Evolutionary conservation across 345 rosid species (phyloP).

Genomic region (Lepidium didymum): DNA sequence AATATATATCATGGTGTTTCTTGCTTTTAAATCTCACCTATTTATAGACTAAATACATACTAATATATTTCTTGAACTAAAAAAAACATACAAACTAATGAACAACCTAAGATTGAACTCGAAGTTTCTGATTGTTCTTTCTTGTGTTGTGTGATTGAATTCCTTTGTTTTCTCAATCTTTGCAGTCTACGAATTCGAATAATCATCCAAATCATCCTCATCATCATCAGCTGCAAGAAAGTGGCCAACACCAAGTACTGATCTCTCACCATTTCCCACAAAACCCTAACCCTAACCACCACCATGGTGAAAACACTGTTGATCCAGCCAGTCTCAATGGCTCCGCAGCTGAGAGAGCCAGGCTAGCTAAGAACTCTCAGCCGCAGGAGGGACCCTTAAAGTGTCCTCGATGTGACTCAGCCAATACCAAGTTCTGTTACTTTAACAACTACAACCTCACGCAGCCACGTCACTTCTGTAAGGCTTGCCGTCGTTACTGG

Average conservation of each 20-base stretch:
- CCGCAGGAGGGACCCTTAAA: slow-evolving; percentile 26
- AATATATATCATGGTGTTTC: slow-evolving; percentile 24
- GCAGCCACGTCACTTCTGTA: slow-evolving; percentile 36
- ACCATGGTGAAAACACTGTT: slow-evolving; percentile 3
- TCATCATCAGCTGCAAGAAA: slow-evolving; percentile 27
- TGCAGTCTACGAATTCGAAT: slow-evolving; percentile 24
- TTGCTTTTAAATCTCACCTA: slow-evolving; percentile 27
- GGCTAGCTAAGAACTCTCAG: slow-evolving; percentile 23
- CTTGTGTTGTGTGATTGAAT: not conserved
- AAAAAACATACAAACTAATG: not conserved
- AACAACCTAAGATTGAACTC: not conserved
- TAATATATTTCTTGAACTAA: not conserved
- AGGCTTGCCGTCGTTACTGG: slow-evolving; percentile 36
- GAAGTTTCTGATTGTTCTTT: not conserved
- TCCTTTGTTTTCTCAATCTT: not conserved
- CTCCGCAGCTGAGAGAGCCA: slow-evolving; percentile 21
- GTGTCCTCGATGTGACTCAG: slow-evolving; percentile 32
- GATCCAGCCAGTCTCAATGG: slow-evolving; percentile 13
- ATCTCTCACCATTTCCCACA: slow-evolving; percentile 25
- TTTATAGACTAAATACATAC: slow-evolving; percentile 11
- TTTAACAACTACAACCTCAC: slow-evolving; percentile 35
- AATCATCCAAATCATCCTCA: slow-evolving; percentile 16
- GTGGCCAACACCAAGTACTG: slow-evolving; percentile 15
- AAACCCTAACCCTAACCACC: slow-evolving; percentile 32
- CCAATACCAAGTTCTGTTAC: slow-evolving; percentile 34